Base-by-base conservation (phyloP, 352 stramenopile genomes). In the Poterioochromonas sp. region DNA sequence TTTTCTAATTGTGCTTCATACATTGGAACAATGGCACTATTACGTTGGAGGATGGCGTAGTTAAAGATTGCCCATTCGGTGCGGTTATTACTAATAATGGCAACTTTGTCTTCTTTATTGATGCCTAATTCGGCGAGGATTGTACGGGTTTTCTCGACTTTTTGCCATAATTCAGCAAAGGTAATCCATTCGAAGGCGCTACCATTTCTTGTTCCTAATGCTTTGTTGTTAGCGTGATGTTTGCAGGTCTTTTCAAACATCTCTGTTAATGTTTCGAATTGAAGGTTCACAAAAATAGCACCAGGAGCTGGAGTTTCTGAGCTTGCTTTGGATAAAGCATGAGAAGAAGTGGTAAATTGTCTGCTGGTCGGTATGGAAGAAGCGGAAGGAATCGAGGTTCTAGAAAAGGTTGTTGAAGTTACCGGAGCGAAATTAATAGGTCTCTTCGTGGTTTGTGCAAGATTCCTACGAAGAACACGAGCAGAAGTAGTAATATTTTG, bases 71-170 rank as follows among this genome's bases (percentile, higher is more conserved):
- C 77, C 77, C 77, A 81, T 44, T 81, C 65, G n/a, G 73, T 44
- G 15, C 87, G 82, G 80, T 92, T 92, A 80, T 91, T 90, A 64
- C 80, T 81, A 68, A 92, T 90, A 18, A 90, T 85, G n/a, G 83
- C 87, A 34, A 92, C 83, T 65, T 86, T 88, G 53, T 83, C 84
- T 68, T 84, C 84, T 51, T 84, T 41, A 26, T 78, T 65, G 0
- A 92, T 81, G 32, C 85, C 84, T 81, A 73, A 76, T 3, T n/a
- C 62, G 29, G 32, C 39, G 62, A 83, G 51, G 26, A 71, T 49
- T 5, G 0, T 22, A 32, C 51, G 60, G 26, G 22, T 51, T 0
- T 54, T 29, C 0, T 76, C 51, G 1, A 78, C 78, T 18, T 82
- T 76, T 51, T 84, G 54, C 0, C 73, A 83, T 79, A 85, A 90